phyloP scores from a whole-genome alignment of 2,329 filamentous ascomycete species.

The Paramyrothecium sp. region DNA sequence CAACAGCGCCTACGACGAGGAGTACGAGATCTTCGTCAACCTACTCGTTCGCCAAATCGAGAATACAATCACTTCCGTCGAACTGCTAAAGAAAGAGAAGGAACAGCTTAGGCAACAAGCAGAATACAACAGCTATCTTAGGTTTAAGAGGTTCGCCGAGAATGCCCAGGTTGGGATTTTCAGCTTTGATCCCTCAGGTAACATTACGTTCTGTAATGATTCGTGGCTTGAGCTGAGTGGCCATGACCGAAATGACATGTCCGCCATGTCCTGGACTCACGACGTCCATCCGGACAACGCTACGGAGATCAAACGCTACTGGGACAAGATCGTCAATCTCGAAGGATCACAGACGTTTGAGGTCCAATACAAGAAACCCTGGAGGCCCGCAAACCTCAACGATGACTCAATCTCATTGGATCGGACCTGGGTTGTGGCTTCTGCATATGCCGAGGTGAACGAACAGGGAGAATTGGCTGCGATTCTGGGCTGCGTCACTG shows the following conservation, averaged over 20 bases:
- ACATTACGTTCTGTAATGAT: neutral
- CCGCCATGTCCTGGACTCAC: neutral
- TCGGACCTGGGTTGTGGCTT: neutral
- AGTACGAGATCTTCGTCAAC: neutral
- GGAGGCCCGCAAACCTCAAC: neutral
- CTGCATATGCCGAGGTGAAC: neutral
- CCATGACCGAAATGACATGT: neutral
- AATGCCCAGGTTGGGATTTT: neutral
- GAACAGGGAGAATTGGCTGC: neutral
- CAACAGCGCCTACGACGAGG: neutral
- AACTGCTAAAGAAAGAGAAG: neutral
- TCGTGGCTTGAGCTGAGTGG: neutral
- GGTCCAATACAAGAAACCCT: neutral
- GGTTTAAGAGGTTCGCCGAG: neutral
- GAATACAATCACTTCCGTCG: neutral
- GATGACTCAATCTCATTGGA: neutral
- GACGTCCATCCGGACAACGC: neutral
- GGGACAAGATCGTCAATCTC: neutral
- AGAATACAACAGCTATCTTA: neutral
- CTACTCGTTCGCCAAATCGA: neutral
- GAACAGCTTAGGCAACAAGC: neutral
- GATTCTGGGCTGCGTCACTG: neutral
- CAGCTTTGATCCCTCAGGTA: neutral
- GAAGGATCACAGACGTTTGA: neutral
- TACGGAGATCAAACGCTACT: neutral